Percentiles rank a stretch among this genome's conserved stretches.
Evolutionary conservation across 2,329 filamentous ascomycete species (phyloP).

Genomic region (Colletotrichum incanum): DNA sequence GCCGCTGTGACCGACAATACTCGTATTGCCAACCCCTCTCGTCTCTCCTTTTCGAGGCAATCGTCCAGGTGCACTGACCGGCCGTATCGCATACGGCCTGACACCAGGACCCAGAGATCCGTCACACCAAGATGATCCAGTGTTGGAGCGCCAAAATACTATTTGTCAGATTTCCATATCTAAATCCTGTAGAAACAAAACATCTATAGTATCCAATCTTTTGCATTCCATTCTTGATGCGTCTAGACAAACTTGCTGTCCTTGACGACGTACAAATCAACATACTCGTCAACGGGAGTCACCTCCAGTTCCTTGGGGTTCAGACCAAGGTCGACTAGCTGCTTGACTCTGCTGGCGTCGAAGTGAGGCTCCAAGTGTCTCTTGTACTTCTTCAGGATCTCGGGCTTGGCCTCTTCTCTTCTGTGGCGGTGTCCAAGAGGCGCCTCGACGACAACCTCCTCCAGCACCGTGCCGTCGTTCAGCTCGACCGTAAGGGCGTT

Average conservation of each 20-base stretch:
- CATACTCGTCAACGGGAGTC: constrained; percentile 92
- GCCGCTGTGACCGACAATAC: constrained; percentile 26
- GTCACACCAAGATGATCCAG: neutral
- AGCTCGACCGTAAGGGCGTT: constrained; percentile 96
- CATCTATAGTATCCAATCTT: constrained; percentile 35
- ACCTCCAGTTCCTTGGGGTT: constrained; percentile 82
- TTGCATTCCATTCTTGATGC: constrained; percentile 3
- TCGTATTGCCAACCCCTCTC: constrained; percentile 24
- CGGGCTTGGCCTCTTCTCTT: constrained; percentile 96
- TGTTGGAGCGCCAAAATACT: neutral
- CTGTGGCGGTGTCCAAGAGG: constrained; percentile 93
- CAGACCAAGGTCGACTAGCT: constrained; percentile 85
- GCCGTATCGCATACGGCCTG: neutral
- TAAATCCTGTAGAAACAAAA: constrained; percentile 21
- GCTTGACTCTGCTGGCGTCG: constrained; percentile 81
- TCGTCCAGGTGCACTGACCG: neutral
- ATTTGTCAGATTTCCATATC: constrained; percentile 25
- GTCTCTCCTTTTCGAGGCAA: neutral
- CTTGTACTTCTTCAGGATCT: constrained; percentile 96
- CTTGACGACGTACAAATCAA: constrained; percentile 83
- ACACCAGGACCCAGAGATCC: neutral
- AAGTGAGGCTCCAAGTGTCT: constrained; percentile 91
- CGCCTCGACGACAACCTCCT: constrained; percentile 93
- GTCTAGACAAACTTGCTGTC: constrained; percentile 72
- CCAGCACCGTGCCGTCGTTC: constrained; percentile 92